phyloP scores from a whole-genome alignment of 2,329 filamentous ascomycete genomes.

The Camillea tinctor region DNA sequence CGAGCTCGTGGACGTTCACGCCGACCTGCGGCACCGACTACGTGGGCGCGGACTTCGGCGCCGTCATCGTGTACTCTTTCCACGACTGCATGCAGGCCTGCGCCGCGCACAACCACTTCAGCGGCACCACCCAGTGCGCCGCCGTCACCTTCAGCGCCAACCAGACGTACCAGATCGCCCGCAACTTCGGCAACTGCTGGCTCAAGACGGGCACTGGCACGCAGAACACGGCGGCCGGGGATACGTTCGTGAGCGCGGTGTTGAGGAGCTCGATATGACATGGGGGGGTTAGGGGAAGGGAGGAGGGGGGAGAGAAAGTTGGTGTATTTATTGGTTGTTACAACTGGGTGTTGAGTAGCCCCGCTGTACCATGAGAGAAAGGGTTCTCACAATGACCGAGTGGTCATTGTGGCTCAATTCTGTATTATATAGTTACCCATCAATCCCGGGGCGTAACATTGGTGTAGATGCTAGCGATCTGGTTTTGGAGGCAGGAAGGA shows the following conservation, averaged over 20 bases:
- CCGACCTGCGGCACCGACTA: conserved; percentile 14
- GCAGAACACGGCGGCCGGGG: neutral
- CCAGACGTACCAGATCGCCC: conserved; percentile 10
- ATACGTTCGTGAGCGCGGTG: neutral
- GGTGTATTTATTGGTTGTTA: too few relatives aligned
- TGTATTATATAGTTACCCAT: too few relatives aligned
- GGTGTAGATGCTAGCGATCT: too few relatives aligned
- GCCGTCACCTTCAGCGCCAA: conserved; percentile 14
- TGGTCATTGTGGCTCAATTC: too few relatives aligned
- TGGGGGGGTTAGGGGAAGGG: too few relatives aligned
- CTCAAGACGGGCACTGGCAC: conserved; percentile 2
- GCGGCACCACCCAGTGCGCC: conserved; percentile 10
- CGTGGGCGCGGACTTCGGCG: conserved; percentile 10
- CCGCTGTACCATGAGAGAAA: too few relatives aligned
- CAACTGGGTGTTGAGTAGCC: too few relatives aligned
- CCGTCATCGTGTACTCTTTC: conserved; percentile 19
- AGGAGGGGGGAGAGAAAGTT: too few relatives aligned
- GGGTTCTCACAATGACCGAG: too few relatives aligned
- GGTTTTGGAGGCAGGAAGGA: too few relatives aligned
- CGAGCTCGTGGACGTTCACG: conserved; percentile 15
- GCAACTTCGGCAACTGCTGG: conserved; percentile 15
- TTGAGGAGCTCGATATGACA: neutral
- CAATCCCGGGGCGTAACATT: too few relatives aligned
- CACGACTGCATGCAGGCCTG: conserved; percentile 21
- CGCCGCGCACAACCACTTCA: conserved; percentile 18